These are phyloP conservation scores for Aspergillus floridensis DNA, from an alignment of 2,329 filamentous ascomycete genomes.

Conservation along the genomic window DNA sequence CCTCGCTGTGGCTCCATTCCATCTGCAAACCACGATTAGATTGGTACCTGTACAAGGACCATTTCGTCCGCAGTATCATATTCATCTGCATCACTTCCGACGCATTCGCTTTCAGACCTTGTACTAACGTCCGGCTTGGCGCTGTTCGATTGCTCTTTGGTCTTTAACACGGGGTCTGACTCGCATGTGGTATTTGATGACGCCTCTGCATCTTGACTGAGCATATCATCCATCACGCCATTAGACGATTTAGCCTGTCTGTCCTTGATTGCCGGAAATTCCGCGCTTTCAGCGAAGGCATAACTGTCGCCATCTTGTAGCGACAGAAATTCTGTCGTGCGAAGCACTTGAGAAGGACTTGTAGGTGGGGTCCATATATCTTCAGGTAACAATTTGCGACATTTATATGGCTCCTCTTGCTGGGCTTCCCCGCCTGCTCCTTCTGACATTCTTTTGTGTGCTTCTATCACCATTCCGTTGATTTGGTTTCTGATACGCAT, in stretches of 20 bases:
- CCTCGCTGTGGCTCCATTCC: too few species aligned
- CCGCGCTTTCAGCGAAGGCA: neutral
- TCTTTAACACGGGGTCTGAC: neutral
- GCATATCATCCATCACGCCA: neutral
- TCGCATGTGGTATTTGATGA: neutral
- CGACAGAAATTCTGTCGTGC: neutral
- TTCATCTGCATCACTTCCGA: neutral
- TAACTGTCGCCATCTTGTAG: neutral
- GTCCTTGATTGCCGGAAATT: neutral
- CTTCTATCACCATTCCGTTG: neutral
- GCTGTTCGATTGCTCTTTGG: neutral
- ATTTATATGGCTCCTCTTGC: neutral
- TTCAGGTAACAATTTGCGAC: neutral
- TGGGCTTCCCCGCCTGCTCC: neutral
- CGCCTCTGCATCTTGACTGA: neutral
- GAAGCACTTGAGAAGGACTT: neutral
- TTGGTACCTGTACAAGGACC: constrained; percentile 2
- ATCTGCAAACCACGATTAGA: neutral
- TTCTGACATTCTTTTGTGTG: neutral
- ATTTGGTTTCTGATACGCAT: neutral
- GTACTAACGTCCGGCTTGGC: neutral
- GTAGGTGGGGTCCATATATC: neutral
- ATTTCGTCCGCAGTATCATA: constrained; percentile 8
- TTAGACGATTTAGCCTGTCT: neutral
- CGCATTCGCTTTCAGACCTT: neutral